A percentile compares a stretch with the other conserved stretches of the same genome.
phyloP scores from a whole-genome alignment of 2,329 filamentous ascomycete species.

The Grosmannia penicillata region DNA sequence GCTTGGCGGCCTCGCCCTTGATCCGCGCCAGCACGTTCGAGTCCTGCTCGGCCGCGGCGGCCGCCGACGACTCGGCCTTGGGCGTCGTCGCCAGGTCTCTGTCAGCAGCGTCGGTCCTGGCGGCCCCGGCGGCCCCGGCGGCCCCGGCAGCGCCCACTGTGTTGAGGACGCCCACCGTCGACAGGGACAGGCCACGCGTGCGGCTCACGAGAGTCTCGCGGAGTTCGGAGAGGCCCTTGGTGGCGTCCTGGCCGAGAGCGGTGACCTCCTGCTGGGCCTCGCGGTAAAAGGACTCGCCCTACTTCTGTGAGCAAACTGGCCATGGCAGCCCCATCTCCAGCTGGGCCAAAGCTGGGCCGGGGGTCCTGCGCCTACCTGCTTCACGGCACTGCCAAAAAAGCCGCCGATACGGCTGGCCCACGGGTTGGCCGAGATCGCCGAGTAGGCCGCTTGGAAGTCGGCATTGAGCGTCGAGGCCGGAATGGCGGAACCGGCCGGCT shows the following conservation, averaged over 20 bases:
- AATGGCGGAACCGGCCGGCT: constrained; percentile 26
- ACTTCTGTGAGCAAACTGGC: too few species aligned
- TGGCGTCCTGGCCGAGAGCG: constrained; percentile 65
- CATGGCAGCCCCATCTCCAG: not conserved
- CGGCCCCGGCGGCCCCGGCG: constrained; percentile 16
- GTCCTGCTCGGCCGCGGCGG: constrained; percentile 18
- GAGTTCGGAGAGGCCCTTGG: constrained; percentile 62
- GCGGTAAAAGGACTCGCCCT: constrained; percentile 72
- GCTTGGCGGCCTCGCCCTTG: constrained; percentile 61
- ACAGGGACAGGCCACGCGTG: constrained; percentile 59
- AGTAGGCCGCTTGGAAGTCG: constrained; percentile 91
- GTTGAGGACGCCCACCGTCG: constrained; percentile 17
- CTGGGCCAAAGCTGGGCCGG: too few species aligned
- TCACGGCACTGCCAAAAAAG: constrained; percentile 81
- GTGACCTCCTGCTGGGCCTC: constrained; percentile 76
- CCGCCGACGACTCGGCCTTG: constrained; percentile 18
- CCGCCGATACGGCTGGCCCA: constrained; percentile 86
- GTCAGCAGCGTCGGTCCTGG: constrained; percentile 14
- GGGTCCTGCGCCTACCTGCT: constrained; percentile 54
- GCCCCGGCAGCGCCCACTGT: constrained; percentile 12
- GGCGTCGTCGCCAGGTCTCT: constrained; percentile 22
- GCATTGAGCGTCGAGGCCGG: constrained; percentile 52
- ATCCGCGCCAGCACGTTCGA: constrained; percentile 59
- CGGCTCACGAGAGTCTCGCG: constrained; percentile 53
- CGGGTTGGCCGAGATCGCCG: constrained; percentile 76